Conservation (phyloP, 1,284 basidiomycete species). For the Fomitiporia mediterranea region DNA sequence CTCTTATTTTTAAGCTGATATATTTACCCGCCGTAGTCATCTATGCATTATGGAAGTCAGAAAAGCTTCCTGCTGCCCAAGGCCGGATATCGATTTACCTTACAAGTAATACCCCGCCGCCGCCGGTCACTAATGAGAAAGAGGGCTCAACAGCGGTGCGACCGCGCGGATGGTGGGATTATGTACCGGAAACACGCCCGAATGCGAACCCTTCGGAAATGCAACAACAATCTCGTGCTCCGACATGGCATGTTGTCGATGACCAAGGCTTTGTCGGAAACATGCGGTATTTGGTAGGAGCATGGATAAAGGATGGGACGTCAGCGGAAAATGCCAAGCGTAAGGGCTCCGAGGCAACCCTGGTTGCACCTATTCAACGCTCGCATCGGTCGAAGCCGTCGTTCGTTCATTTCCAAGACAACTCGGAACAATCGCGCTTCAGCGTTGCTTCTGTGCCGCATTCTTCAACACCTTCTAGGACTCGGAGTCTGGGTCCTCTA, state of each 20-base stretch:
- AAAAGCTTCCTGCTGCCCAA: conserved; percentile 44
- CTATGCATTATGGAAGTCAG: conserved; percentile 53
- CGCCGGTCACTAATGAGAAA: conserved; percentile 28
- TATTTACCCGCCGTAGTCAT: conserved; percentile 37
- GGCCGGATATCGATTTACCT: conserved; percentile 53
- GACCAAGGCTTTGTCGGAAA: conserved; percentile 22
- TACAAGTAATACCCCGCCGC: conserved; percentile 28
- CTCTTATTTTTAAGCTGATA: conserved; percentile 1
- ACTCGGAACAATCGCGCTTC: conserved; percentile 22
- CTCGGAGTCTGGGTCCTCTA: conserved; percentile 42
- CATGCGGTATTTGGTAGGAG: conserved; percentile 8
- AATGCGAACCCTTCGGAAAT: not conserved
- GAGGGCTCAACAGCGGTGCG: conserved; percentile 22
- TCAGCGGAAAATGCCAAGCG: not conserved
- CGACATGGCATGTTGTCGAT: conserved; percentile 16
- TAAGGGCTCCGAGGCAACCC: conserved; percentile 6
- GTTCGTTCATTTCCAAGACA: conserved; percentile 18
- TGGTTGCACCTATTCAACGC: not conserved
- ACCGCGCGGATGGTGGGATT: conserved; percentile 55
- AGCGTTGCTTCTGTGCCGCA: conserved; percentile 15
- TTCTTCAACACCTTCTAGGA: conserved; percentile 36
- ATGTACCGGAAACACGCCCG: conserved; percentile 34
- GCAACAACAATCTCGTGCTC: conserved; percentile 10
- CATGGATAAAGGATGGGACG: conserved; percentile 2
- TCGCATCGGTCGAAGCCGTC: conserved; percentile 9